A percentile compares a stretch with the other conserved stretches of the same genome.
Evolutionary conservation across 2,329 filamentous ascomycete genomes (phyloP).

Genomic region (Chaetomiaceae sp.): DNA sequence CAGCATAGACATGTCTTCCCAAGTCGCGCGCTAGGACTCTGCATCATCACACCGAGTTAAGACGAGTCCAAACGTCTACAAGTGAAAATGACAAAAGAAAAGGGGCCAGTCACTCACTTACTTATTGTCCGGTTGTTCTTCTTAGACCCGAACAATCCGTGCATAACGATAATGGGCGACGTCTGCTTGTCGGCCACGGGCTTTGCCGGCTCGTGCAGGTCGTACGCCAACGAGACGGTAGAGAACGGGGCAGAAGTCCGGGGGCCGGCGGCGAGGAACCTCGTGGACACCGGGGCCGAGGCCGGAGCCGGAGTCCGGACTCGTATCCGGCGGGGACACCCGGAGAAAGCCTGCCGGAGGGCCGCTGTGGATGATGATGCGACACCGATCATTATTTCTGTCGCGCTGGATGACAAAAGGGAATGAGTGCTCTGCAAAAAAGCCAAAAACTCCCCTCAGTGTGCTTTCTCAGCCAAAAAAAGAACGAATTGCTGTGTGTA

Average conservation of each 20-base stretch:
- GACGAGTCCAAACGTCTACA: background rate
- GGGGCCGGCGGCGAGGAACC: conserved; percentile 4
- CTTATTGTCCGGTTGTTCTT: conserved; percentile 92
- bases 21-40: conserved; percentile 66
- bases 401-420: background rate
- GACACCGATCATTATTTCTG: conserved; percentile 5
- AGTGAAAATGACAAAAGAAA: background rate
- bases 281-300: background rate
- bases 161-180: conserved; percentile 76
- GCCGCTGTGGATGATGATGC: background rate
- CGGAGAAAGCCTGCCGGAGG: background rate
- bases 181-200: conserved; percentile 38
- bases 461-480: no score
- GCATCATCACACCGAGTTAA: background rate
- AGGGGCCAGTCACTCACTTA: conserved; percentile 60
- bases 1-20: conserved; percentile 71
- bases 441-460: background rate
- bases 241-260: conserved; percentile 5
- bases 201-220: conserved; percentile 58
- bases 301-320: background rate
- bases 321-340: conserved; percentile 1
- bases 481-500: no score
- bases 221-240: conserved; percentile 52
- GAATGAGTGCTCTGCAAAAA: conserved; percentile 2
- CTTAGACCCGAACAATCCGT: conserved; percentile 91